A percentile compares a stretch with the other conserved stretches of the same genome.
phyloP scores from a whole-genome alignment of 768 basidiomycete genomes.

The Auricularia sp. region DNA sequence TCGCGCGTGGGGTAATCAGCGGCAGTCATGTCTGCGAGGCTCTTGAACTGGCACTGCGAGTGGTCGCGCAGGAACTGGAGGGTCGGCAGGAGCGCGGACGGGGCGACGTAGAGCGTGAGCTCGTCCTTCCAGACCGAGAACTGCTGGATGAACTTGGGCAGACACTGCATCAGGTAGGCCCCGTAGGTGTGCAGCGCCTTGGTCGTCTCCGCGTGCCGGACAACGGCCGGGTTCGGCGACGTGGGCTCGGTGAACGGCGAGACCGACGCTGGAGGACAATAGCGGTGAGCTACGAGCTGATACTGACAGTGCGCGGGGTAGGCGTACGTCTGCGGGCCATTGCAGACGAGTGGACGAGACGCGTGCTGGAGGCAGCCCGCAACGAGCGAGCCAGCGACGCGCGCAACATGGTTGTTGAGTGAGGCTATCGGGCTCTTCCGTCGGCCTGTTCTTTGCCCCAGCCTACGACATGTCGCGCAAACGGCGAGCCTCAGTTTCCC shows the following conservation, averaged over 20 bases:
- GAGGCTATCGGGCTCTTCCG: neutral
- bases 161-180: constrained; percentile 83
- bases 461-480: neutral
- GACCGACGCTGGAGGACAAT: constrained; percentile 4
- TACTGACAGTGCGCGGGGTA: too few species aligned
- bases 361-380: neutral
- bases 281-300: neutral
- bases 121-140: constrained; percentile 97
- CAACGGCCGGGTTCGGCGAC: constrained; percentile 75
- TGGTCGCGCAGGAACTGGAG: constrained; percentile 93
- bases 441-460: neutral
- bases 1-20: constrained; percentile 91
- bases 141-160: constrained; percentile 97
- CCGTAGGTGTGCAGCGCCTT: constrained; percentile 83
- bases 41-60: constrained; percentile 89
- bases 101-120: constrained; percentile 78
- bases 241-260: constrained; percentile 85
- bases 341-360: neutral
- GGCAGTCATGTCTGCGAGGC: constrained; percentile 85
- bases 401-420: neutral
- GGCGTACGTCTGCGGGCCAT: neutral
- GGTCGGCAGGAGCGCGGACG: constrained; percentile 72
- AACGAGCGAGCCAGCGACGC: neutral
- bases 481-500: neutral
- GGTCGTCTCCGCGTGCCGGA: constrained; percentile 60